Evolutionary conservation across 2,329 filamentous ascomycete species (phyloP), one percentile per base, ranked within the genome.

Genomic region (Phyllosticta citriasiana): DNA sequence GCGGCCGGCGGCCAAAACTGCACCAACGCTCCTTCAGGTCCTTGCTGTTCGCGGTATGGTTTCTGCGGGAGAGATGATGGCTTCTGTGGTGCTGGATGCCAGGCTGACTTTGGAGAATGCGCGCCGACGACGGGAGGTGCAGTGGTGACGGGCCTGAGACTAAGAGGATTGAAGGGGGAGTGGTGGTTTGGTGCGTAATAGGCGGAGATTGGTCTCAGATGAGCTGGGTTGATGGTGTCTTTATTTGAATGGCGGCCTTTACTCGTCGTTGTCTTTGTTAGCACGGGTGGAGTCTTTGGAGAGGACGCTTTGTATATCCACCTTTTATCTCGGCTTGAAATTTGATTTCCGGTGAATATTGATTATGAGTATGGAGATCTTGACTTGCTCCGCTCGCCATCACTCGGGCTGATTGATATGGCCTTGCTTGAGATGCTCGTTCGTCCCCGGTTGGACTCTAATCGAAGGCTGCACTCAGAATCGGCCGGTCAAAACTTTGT

Each of bases 31-130:
- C 33, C 33, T 12, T 40, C 33, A 40, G 57, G 57, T 5, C 51
- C 25, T 30, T 59, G 57, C 57, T 59, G 57, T 50, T 59, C 57
- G 22, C 57, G 12, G 22, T 59, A 25, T 52, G 57, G 57, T 8
- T 59, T 22, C 51, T 59, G 57, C 51, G 57, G 57, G 10, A 26
- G 3, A 26, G 22, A 19, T 1, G 22, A 24, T 6, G n/a, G 24
- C 50, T 59, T 53, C 22, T 59, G 57, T 51, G 57, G 51, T 19
- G 12, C 19, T 12, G 22, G 57, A 1, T 59, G 57, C 51, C 51
- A 54, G 57, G 6, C 3, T 5, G 51, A 40, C 2, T 59, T 54
- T 27, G 57, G 57, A 8, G 24, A 16, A 16, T 58, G 57, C 25
- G 14, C 33, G 2, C 10, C 33, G 14, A 40, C 33, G 9, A 40